Conservation (phyloP, 345 rosid genomes). For the Alliaria petiolata region DNA sequence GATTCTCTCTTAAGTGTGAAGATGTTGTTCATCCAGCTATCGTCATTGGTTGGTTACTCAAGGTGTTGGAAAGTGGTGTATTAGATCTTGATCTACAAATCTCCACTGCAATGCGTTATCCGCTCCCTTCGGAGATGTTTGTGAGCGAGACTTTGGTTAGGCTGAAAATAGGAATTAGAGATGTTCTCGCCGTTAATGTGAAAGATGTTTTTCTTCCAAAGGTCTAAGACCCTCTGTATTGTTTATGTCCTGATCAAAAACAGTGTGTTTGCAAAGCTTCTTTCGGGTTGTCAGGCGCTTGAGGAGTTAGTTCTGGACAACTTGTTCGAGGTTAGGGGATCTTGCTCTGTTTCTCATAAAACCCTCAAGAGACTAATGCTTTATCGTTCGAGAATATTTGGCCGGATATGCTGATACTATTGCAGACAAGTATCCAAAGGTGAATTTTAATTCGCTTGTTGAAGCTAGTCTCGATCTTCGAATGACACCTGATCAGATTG, state of each 20-base stretch:
- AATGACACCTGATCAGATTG: background rate
- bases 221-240: background rate
- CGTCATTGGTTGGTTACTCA: too few species aligned
- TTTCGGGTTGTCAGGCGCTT: background rate
- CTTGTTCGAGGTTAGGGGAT: background rate
- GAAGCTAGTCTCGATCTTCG: constrained; percentile 13
- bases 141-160: too few species aligned
- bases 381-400: background rate
- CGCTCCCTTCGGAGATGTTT: too few species aligned
- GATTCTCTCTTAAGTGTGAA: too few species aligned
- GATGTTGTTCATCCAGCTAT: too few species aligned
- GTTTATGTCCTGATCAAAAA: background rate
- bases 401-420: background rate
- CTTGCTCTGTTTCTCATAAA: background rate
- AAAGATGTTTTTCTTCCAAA: too few species aligned
- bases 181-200: too few species aligned
- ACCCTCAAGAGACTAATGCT: background rate
- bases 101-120: too few species aligned
- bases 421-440: background rate
- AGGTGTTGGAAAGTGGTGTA: too few species aligned
- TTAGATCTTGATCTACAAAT: too few species aligned
- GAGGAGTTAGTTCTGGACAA: background rate
- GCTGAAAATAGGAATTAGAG: too few species aligned
- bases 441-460: constrained; percentile 6
- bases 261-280: background rate